These are phyloP conservation scores for Hericium erinaceus DNA, from an alignment of 768 basidiomycete species.

Conservation along the genomic window DNA sequence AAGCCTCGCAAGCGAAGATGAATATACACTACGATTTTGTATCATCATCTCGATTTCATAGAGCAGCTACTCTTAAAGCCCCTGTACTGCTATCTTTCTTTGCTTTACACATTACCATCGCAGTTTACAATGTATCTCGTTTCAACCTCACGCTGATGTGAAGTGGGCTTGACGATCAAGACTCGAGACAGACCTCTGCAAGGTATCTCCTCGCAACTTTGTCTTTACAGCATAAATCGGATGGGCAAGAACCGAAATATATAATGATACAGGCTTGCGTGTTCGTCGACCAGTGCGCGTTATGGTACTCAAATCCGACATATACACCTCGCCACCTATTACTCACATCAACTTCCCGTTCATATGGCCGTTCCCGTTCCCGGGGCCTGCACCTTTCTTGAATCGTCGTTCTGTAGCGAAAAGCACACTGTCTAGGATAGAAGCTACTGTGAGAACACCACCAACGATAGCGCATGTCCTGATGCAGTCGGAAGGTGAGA, in stretches of 20 bases:
- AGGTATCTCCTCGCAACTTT: too few species aligned
- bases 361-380: slow-evolving; percentile 9
- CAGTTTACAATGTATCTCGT: too few species aligned
- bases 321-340: not conserved
- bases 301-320: too few species aligned
- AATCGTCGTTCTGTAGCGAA: slow-evolving; percentile 74
- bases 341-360: slow-evolving; percentile 16
- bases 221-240: not conserved
- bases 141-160: too few species aligned
- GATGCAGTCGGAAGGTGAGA: not conserved
- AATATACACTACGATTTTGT: not conserved
- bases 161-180: too few species aligned
- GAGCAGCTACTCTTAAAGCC: too few species aligned
- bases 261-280: not conserved
- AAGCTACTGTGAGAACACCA: slow-evolving; percentile 91
- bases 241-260: not conserved
- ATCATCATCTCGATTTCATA: too few species aligned
- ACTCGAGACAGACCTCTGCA: too few species aligned
- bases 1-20: not conserved
- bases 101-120: too few species aligned
- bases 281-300: not conserved
- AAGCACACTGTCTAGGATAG: slow-evolving; percentile 76
- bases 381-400: slow-evolving; percentile 40
- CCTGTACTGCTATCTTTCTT: too few species aligned
- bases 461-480: slow-evolving; percentile 98